Base-by-base conservation (phyloP, 176 grass and related monocot species). In the Aegilops sharonensis region DNA sequence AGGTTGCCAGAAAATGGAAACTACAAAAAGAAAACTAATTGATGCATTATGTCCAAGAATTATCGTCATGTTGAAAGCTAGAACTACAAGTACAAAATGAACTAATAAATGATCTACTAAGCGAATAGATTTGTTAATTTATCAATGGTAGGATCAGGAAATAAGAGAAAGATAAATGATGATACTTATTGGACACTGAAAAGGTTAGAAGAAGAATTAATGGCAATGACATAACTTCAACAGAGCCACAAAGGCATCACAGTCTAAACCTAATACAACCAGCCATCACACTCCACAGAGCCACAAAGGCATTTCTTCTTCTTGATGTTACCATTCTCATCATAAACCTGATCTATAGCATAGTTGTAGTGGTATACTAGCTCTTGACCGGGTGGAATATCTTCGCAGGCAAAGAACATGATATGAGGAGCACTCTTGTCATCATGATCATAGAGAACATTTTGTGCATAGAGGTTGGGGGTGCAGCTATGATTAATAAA, bases 311-410 rank as follows among this genome's bases (percentile, higher is more conserved):
- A 95, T 67, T 93, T 85, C 83, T 91, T 91, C 61, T 91, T 95
- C 91, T 93, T 95, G 69, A 95, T 90, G 87, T 95, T 95, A 75
- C 94, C 94, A 72, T 88, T 80, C 43, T 80, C 76, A 79, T 95
- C 94, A 89, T 95, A 36, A 72, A 95, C 94, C 81, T 93, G 89
- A 87, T 91, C 94, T 71, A 93, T 87, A 42, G 81, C 74, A 85
- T 95, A 95, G 65, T 95, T 95, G 81, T 95, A 95, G 78, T 95
- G 91, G 84, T 95, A 95, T 2, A 84, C 54, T 35, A 95, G 84
- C 78, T 95, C 94, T 70, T 91, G 79, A 78, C 83, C 21, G 12
- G 94, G 79, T 35, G 62, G 84, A 85, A 95, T 95, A 91, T 95
- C 50, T 34, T 95, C 94, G 34, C 76, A 83, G 48, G 94, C 91